Conservation (phyloP, 441 rosid genomes). For the Cnidoscolus chayamansa region DNA sequence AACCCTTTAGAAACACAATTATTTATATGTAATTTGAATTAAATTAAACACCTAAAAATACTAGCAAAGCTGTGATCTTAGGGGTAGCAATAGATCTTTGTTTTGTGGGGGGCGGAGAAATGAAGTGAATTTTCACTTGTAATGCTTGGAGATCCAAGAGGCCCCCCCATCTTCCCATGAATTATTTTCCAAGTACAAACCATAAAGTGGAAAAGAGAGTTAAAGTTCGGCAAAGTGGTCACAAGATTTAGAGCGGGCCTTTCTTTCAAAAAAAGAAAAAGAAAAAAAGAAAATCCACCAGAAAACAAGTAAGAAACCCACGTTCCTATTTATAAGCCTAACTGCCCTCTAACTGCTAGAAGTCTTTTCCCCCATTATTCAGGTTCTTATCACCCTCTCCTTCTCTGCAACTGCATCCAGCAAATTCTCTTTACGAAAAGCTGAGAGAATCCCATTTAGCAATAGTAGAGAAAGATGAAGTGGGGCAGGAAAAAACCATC, state of each 20-base stretch:
- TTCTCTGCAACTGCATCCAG: slow-evolving; percentile 17
- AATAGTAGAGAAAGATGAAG: slow-evolving; percentile 41
- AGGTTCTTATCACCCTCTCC: slow-evolving; percentile 22
- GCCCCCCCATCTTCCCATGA: slow-evolving; percentile 31
- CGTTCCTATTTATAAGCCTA: slow-evolving; percentile 46
- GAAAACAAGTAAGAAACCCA: slow-evolving; percentile 39
- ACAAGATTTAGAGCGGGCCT: slow-evolving; percentile 58
- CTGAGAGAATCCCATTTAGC: not conserved
- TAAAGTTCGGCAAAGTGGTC: slow-evolving; percentile 40
- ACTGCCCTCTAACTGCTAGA: slow-evolving; percentile 46
- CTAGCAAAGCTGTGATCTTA: no score
- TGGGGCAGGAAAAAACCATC: slow-evolving; percentile 60
- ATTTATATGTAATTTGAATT: no score
- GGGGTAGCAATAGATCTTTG: not conserved
- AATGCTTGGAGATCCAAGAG: slow-evolving; percentile 11
- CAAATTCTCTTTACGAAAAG: not conserved
- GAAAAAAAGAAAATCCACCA: slow-evolving; percentile 12
- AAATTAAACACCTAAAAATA: no score
- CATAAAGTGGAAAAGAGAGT: slow-evolving; percentile 33
- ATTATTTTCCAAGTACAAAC: slow-evolving; percentile 22
- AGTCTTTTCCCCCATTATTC: slow-evolving; percentile 25
- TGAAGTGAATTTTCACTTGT: not conserved
- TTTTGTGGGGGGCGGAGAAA: not conserved
- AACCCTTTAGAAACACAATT: no score
- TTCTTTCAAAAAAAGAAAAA: slow-evolving; percentile 43